Percentiles rank a stretch among this genome's conserved stretches.
Conservation (phyloP, 2,329 filamentous ascomycete species). For the Didymella pinodella region DNA sequence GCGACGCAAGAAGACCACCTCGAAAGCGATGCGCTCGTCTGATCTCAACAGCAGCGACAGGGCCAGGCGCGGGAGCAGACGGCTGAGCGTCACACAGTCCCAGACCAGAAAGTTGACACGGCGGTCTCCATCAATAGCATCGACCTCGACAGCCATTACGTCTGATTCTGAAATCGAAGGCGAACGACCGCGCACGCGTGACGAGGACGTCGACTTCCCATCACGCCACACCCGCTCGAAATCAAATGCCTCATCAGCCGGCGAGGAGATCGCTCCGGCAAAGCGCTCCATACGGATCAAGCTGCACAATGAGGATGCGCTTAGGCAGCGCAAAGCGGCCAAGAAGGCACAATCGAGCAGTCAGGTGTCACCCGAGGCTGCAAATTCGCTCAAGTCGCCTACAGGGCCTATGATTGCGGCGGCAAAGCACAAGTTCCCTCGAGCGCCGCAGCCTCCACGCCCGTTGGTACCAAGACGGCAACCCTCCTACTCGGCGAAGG, state of each 20-base stretch:
- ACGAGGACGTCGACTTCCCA: constrained; percentile 50
- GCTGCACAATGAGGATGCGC: constrained; percentile 79
- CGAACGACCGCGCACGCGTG: constrained; percentile 39
- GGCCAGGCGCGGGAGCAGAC: constrained; percentile 43
- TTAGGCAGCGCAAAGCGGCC: constrained; percentile 77
- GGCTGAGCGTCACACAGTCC: constrained; percentile 34
- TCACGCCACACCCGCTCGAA: constrained; percentile 70
- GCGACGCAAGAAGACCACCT: constrained; percentile 43
- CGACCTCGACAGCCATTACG: constrained; percentile 70
- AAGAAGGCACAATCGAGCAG: constrained; percentile 60
- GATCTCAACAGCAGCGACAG: constrained; percentile 39
- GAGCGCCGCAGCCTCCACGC: constrained; percentile 85
- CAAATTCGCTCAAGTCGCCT: constrained; percentile 87
- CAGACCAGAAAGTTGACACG: constrained; percentile 42
- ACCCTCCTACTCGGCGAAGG: constrained; percentile 75
- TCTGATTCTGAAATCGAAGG: constrained; percentile 72
- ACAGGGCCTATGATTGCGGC: constrained; percentile 78
- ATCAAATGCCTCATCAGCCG: constrained; percentile 56
- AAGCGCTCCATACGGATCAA: constrained; percentile 90
- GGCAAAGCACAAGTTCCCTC: constrained; percentile 73
- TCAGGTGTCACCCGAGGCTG: constrained; percentile 53
- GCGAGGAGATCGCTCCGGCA: constrained; percentile 71
- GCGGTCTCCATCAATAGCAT: constrained; percentile 54
- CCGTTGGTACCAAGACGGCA: constrained; percentile 89
- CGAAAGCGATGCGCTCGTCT: constrained; percentile 40